These are phyloP conservation scores for Mortierella sp. DNA, from an alignment of 371 early-diverging fungal species.

Conservation along the genomic window DNA sequence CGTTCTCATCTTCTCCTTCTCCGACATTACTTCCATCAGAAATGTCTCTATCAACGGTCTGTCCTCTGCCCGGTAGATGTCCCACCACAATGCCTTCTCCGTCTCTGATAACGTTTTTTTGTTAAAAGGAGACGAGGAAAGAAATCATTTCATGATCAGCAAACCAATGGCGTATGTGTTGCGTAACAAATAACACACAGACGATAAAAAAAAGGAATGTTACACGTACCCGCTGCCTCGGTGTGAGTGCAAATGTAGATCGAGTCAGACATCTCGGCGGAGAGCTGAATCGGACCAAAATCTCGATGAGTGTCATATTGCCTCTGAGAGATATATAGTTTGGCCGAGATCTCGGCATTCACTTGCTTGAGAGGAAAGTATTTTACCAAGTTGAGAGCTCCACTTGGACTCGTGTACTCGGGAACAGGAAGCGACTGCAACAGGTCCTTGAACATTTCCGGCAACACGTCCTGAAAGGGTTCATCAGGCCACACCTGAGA, in stretches of 20 bases:
- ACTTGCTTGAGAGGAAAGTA: conserved; percentile 64
- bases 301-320: conserved; percentile 60
- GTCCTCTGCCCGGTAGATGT: conserved; percentile 71
- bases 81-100: conserved; percentile 75
- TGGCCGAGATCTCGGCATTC: conserved; percentile 80
- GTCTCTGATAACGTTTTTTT: neutral
- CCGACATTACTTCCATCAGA: conserved; percentile 39
- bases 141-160: too few species aligned
- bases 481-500: conserved; percentile 77
- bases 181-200: too few species aligned
- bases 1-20: conserved; percentile 9
- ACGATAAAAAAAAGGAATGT: neutral
- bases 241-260: conserved; percentile 80
- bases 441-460: too few species aligned
- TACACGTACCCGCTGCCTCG: conserved; percentile 10
- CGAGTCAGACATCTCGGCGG: conserved; percentile 83
- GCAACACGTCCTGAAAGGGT: conserved; percentile 67
- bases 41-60: conserved; percentile 63
- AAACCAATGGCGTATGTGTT: too few species aligned
- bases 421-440: conserved; percentile 71
- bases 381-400: conserved; percentile 73
- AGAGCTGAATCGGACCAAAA: conserved; percentile 78
- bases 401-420: conserved; percentile 70
- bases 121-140: too few species aligned
- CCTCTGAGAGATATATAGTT: conserved; percentile 74